Evolutionary conservation across 345 rosid genomes (phyloP), one percentile per base, ranked within the genome.

Genomic region (Populus simonii): DNA sequence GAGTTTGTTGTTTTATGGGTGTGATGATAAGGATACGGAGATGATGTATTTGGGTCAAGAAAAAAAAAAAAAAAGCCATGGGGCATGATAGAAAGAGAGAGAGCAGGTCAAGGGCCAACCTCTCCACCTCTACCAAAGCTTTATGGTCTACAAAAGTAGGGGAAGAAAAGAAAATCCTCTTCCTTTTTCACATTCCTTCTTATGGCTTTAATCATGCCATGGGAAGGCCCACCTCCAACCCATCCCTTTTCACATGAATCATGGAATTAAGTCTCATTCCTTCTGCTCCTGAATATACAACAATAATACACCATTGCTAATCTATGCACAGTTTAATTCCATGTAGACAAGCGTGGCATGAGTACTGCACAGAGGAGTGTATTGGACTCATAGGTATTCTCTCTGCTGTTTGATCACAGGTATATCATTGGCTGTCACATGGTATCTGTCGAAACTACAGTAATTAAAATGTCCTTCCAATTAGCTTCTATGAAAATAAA

Each of bases 171-270:
- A 69, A 51, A 49, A 7, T 31, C 17, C 62, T 57, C 31, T 55
- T 41, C 66, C 41, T 41, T 76, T 18, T n/a, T 62, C 73, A 25
- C 38, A 80, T 61, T 53, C 75, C 59, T 77, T 70, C 62, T 70
- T 9, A 80, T 82, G 80, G 71, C 82, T 87, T 87, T 79, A 89
- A 89, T 89, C 82, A 87, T 84, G 70, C 35, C 45, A 33, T 62
- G 73, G 47, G 74, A 68, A 84, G 82, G 83, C 84, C 86, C 86
- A 80, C 80, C 41, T 78, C 76, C 71, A 27, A 29, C 51, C 63
- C 17, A 22, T 15, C 43, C 31, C 72, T 77, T 79, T 66, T 79
- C 85, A 62, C 80, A 59, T 10, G 66, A 76, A 70, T 75, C 74
- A 67, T 74, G 69, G 49, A 41, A n/a, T n/a, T n/a, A n/a, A 55